Evolutionary conservation across 2,329 filamentous ascomycete genomes (phyloP).

Genomic region (Cercospora nicotianae): DNA sequence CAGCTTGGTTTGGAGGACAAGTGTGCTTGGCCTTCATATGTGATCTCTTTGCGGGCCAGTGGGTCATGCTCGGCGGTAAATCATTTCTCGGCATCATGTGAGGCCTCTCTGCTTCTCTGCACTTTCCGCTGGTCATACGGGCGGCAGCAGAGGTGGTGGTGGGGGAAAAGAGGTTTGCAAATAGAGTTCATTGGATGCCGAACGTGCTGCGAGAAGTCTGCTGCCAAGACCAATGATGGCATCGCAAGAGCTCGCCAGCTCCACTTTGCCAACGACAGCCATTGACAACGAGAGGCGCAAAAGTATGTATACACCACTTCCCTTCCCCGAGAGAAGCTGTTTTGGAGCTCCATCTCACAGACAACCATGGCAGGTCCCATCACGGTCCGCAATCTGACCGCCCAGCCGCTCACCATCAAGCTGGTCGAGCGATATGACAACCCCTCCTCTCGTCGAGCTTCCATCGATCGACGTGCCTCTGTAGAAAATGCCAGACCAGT

Average conservation of each 20-base stretch:
- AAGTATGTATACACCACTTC: neutral
- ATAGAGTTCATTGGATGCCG: slow-evolving; percentile 4
- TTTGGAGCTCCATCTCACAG: neutral
- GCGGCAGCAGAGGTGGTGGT: neutral
- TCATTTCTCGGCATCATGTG: neutral
- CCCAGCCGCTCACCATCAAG: slow-evolving; percentile 70
- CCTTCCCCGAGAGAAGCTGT: neutral
- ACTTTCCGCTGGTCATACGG: neutral
- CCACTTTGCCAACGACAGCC: neutral
- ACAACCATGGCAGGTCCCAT: slow-evolving; percentile 46
- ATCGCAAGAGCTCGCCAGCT: neutral
- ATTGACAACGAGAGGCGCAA: neutral
- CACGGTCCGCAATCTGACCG: slow-evolving; percentile 79
- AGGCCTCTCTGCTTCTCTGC: neutral
- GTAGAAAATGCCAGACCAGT: slow-evolving; percentile 8
- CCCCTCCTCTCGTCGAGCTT: slow-evolving; percentile 43
- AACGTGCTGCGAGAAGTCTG: neutral
- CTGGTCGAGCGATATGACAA: slow-evolving; percentile 71
- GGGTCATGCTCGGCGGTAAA: neutral
- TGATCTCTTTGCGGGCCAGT: neutral
- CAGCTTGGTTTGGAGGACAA: neutral
- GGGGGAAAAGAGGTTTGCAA: neutral
- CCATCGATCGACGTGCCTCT: slow-evolving; percentile 17
- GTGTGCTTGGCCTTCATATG: slow-evolving; percentile 1
- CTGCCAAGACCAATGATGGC: slow-evolving; percentile 6